Evolutionary conservation across 2,329 filamentous ascomycete genomes (phyloP).

Genomic region (Neopestalotiopsis sp.): DNA sequence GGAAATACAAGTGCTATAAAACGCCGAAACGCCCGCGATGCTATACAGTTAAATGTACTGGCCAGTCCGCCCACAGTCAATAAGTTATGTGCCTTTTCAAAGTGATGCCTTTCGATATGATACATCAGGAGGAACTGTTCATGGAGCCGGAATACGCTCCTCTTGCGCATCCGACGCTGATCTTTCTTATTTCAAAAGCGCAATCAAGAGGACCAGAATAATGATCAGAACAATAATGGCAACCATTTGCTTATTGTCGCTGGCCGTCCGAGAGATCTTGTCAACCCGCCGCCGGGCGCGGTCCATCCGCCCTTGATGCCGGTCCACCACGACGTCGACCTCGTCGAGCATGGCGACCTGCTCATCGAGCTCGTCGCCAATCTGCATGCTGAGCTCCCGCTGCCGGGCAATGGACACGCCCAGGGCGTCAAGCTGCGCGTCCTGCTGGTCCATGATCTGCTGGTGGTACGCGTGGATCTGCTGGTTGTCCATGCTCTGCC

Average conservation of each 20-base stretch:
- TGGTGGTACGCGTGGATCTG: conserved; percentile 88
- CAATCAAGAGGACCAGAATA: conserved; percentile 81
- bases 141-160: neutral
- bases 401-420: conserved; percentile 89
- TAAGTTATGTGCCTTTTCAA: neutral
- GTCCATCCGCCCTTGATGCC: conserved; percentile 78
- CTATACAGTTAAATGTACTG: conserved; percentile 3
- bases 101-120: neutral
- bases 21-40: conserved; percentile 15
- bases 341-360: conserved; percentile 91
- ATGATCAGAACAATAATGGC: conserved; percentile 83
- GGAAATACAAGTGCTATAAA: conserved; percentile 1
- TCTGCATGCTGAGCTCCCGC: conserved; percentile 91
- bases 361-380: conserved; percentile 92
- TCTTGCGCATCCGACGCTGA: neutral
- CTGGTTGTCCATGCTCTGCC: conserved; percentile 71
- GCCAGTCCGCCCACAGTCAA: neutral
- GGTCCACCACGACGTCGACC: conserved; percentile 80
- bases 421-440: conserved; percentile 87
- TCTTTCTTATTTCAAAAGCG: conserved; percentile 71
- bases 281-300: conserved; percentile 76
- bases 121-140: neutral
- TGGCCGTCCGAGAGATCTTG: conserved; percentile 73
- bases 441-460: conserved; percentile 84
- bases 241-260: conserved; percentile 87